phyloP scores from a whole-genome alignment of 2,329 filamentous ascomycete species.

The Trichoderma gracile region DNA sequence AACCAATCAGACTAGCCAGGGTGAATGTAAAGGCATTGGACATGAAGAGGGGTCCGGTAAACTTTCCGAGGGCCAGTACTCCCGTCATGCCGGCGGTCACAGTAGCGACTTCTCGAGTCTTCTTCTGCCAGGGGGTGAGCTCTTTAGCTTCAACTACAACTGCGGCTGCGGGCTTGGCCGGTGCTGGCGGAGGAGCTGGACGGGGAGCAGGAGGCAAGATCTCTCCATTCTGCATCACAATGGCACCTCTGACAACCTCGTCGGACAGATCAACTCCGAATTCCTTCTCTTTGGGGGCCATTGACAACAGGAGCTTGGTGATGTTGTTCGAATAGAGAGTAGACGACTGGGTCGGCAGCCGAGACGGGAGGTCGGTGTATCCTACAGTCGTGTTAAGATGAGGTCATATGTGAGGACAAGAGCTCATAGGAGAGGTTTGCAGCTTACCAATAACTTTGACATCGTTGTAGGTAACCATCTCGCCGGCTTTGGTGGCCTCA shows the following conservation, averaged over 20 bases:
- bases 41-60: constrained; percentile 85
- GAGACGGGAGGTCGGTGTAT: constrained; percentile 85
- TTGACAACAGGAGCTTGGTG: constrained; percentile 81
- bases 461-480: constrained; percentile 70
- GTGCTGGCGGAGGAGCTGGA: constrained; percentile 58
- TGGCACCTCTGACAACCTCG: constrained; percentile 81
- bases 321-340: constrained; percentile 94
- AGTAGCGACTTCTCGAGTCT: constrained; percentile 70
- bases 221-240: constrained; percentile 76
- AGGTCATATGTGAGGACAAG: neutral
- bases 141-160: constrained; percentile 57
- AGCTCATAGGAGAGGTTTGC: neutral
- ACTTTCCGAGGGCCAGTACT: constrained; percentile 73
- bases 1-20: constrained; percentile 81
- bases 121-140: constrained; percentile 80
- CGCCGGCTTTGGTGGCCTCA: constrained; percentile 73
- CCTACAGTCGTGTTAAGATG: constrained; percentile 43
- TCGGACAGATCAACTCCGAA: constrained; percentile 81
- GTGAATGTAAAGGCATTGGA: constrained; percentile 82
- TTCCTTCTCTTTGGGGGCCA: constrained; percentile 73
- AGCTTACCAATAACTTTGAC: constrained; percentile 77
- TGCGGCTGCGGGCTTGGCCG: constrained; percentile 48
- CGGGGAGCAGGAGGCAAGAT: constrained; percentile 75
- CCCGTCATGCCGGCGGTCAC: constrained; percentile 78
- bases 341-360: constrained; percentile 83